These are phyloP conservation scores for Leccinum broughii DNA, from an alignment of 768 basidiomycete species.

Conservation along the genomic window DNA sequence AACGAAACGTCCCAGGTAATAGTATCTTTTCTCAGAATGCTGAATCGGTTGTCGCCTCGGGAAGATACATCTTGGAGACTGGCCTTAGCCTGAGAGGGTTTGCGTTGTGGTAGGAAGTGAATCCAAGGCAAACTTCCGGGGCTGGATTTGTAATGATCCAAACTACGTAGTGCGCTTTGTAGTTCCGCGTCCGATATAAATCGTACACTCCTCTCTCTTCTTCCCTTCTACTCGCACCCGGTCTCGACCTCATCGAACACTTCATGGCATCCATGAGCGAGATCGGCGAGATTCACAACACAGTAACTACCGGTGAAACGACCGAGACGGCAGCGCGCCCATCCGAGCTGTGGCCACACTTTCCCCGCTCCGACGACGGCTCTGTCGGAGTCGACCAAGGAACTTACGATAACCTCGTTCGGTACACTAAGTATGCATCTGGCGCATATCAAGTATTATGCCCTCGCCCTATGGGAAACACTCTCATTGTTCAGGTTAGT, in stretches of 20 bases:
- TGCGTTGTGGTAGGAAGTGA: not conserved
- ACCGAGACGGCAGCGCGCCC: constrained; percentile 7
- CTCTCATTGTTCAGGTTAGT: constrained; percentile 42
- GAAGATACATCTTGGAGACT: not conserved
- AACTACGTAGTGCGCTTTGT: not conserved
- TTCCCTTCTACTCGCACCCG: not conserved
- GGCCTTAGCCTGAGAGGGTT: not conserved
- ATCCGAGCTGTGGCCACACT: constrained; percentile 20
- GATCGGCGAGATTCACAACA: not conserved
- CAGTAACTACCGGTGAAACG: not conserved
- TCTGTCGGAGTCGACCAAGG: constrained; percentile 34
- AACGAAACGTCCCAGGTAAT: not conserved
- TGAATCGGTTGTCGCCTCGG: not conserved
- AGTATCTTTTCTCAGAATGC: not conserved
- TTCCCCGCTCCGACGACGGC: constrained; percentile 26
- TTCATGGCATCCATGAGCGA: constrained; percentile 8
- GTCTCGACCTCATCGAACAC: not conserved
- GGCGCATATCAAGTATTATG: constrained; percentile 49
- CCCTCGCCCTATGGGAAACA: constrained; percentile 49
- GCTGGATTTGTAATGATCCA: constrained; percentile 6
- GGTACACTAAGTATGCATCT: constrained; percentile 51
- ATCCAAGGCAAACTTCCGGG: not conserved
- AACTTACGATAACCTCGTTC: constrained; percentile 44
- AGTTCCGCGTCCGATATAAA: not conserved
- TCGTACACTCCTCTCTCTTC: not conserved